Base-by-base conservation (phyloP, 1,284 basidiomycete genomes). In the Apiotrichum veenhuisii region DNA sequence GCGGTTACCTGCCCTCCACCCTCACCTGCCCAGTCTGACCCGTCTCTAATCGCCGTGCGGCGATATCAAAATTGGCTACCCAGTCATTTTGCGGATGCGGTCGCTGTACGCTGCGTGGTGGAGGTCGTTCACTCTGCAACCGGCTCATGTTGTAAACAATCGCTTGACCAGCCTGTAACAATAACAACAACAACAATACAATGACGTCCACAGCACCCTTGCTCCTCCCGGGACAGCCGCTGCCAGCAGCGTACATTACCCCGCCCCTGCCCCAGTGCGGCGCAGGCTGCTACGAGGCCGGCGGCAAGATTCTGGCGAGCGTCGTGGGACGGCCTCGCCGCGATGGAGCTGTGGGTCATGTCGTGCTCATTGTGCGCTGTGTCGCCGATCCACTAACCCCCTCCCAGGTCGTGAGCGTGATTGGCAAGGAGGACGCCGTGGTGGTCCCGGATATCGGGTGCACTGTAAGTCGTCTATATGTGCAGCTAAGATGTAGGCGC, bases 141-240 rank as follows among this genome's bases (percentile, higher is more conserved):
- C 36, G 37, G 23, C 27, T 11, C 38, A 36, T 7, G 14, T 25
- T 11, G n/a, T 17, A 4, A 43, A 43, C 36, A 27, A 27, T n/a
- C n/a, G n/a, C n/a, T n/a, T n/a, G n/a, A n/a, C n/a, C n/a, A n/a
- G n/a, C n/a, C n/a, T n/a, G n/a, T 25, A 50, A 27, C 48, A 41
- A 50, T 5, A n/a, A 46, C 27, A 20, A 34, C 12, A 40, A 46
- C 15, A n/a, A 14, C 33, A 14, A 22, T 12, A 52, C 43, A n/a
- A 60, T 58, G 54, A 18, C 58, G 23, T 41, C 51, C 10, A 2
- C 36, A 42, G 50, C 66, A 67, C 59, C 57, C 17, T 51, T 81
- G 23, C 76, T 90, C 26, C 79, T 94, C 10, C 91, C 91, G 52
- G 91, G 91, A 8, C 91, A 95, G 75, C 88, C 88, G 11, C 80